phyloP scores from a whole-genome alignment of 2,329 filamentous ascomycete species.

The Teratosphaeria pseudoeucalypti region DNA sequence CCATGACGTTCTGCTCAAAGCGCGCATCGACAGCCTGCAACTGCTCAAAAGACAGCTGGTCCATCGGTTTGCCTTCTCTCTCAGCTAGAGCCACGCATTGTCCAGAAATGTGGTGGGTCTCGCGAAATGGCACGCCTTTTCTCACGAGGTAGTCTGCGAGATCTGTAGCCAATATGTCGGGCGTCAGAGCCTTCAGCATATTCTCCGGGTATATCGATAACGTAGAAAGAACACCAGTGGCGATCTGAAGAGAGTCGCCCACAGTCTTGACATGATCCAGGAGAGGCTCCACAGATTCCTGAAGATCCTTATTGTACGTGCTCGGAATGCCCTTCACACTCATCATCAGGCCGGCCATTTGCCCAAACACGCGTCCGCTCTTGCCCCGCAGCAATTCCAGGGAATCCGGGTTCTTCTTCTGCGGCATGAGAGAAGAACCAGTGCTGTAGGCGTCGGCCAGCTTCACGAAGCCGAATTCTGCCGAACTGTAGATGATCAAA shows the following conservation, averaged over 20 bases:
- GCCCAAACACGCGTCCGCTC: slow-evolving; percentile 64
- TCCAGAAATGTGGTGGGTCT: slow-evolving; percentile 70
- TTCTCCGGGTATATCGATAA: slow-evolving; percentile 58
- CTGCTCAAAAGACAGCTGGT: slow-evolving; percentile 56
- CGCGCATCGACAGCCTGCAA: slow-evolving; percentile 57
- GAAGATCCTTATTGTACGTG: slow-evolving; percentile 87
- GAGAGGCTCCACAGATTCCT: slow-evolving; percentile 78
- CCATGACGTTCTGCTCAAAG: slow-evolving; percentile 60
- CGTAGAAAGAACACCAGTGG: slow-evolving; percentile 68
- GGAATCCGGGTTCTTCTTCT: slow-evolving; percentile 75
- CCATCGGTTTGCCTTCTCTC: slow-evolving; percentile 55
- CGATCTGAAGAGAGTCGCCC: slow-evolving; percentile 70
- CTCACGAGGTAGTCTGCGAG: slow-evolving; percentile 55
- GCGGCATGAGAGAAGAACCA: slow-evolving; percentile 66
- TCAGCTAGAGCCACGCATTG: slow-evolving; percentile 64
- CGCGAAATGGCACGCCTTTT: slow-evolving; percentile 64
- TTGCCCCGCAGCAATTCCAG: slow-evolving; percentile 70
- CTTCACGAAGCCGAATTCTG: slow-evolving; percentile 66
- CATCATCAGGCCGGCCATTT: slow-evolving; percentile 71
- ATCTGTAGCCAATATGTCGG: slow-evolving; percentile 72
- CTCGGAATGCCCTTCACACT: slow-evolving; percentile 66
- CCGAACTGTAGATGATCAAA: slow-evolving; percentile 68
- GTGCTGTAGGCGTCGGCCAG: slow-evolving; percentile 73
- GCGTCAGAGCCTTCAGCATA: slow-evolving; percentile 69
- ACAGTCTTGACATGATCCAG: slow-evolving; percentile 76